Evolutionary conservation across 1,284 basidiomycete genomes (phyloP), one percentile per base, ranked within the genome.

Genomic region (Tremellales sp.): DNA sequence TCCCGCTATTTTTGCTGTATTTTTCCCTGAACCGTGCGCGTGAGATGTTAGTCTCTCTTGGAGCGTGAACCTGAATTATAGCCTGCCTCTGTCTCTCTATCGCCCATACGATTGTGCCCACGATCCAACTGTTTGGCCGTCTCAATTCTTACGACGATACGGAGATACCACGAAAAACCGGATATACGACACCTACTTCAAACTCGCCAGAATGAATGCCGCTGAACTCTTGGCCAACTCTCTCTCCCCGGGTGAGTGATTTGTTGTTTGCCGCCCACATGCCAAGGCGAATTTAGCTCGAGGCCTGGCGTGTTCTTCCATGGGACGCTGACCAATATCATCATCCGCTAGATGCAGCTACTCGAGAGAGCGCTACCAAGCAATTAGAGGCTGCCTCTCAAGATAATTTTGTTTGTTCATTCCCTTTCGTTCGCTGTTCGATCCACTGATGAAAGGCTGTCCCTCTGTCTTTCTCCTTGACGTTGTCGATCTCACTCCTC

Each of bases 211-310:
- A 69, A 93, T 93, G 89, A 88, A 89, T 78, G 87, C 87, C 60
- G 85, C 82, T 56, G 84, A 87, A 73, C 82, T 93, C 55, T 83
- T 94, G 67, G 81, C 84, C 65, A 90, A 91, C 78, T 86, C 90
- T 62, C 83, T 95, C 67, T 91, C 88, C 51, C 77, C 87, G 50
- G 87, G 89, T 91, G 67, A 62, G 83, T 76, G 67, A 58, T 36
- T 35, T 29, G 35, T 29, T 33, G 44, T 50, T 55, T 29, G 53
- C 47, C 25, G 12, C 16, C 29, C 16, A 31, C 29, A 10, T 10
- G 10, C 29, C 10, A 31, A 10, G 10, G 29, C 16, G n/a, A n/a
- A n/a, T 40, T 22, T 28, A 7, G 14, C 6, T 26, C 43, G 48
- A 46, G 49, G 42, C 40, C 40, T 32, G 9, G 33, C 47, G 19